Evolutionary conservation across 78 protist genomes (phyloP).

Genomic region (Dictyostelium firmibasis): DNA sequence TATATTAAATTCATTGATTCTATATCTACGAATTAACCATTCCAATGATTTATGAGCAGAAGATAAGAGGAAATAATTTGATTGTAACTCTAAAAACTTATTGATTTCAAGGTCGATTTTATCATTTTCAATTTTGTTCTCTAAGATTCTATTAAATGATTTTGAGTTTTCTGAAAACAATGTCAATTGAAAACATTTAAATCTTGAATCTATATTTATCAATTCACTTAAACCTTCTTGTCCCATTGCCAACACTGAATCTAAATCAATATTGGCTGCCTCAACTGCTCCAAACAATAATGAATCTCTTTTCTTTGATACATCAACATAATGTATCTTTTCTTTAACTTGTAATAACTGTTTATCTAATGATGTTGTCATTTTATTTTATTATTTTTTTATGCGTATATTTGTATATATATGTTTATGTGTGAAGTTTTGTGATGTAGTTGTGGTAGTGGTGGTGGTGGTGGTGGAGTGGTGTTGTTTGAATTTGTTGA

Average conservation of each 20-base stretch:
- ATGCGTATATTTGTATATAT: too few relatives aligned
- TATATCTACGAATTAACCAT: conserved; percentile 81
- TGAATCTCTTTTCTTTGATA: conserved; percentile 15
- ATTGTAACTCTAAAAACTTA: conserved; percentile 34
- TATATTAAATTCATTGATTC: conserved; percentile 76
- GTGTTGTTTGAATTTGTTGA: background rate
- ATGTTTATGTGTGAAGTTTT: too few relatives aligned
- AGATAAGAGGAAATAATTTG: conserved; percentile 58
- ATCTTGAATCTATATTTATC: conserved; percentile 19
- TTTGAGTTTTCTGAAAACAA: conserved; percentile 5
- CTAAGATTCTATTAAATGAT: conserved; percentile 25
- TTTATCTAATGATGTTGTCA: conserved; percentile 7
- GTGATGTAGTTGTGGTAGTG: background rate
- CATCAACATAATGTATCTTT: conserved; percentile 23
- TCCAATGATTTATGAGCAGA: conserved; percentile 85
- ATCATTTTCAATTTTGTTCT: conserved; percentile 55
- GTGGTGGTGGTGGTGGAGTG: background rate
- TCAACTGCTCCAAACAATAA: conserved; percentile 21
- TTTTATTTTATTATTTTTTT: too few relatives aligned
- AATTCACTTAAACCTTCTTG: conserved; percentile 42
- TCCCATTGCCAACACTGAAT: conserved; percentile 25
- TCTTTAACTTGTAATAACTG: conserved; percentile 22
- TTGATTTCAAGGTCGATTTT: conserved; percentile 46
- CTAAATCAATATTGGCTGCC: conserved; percentile 39
- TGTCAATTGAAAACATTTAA: conserved; percentile 23